Base-by-base conservation (phyloP, 306 rosid species). In the Acmispon strigosus region DNA sequence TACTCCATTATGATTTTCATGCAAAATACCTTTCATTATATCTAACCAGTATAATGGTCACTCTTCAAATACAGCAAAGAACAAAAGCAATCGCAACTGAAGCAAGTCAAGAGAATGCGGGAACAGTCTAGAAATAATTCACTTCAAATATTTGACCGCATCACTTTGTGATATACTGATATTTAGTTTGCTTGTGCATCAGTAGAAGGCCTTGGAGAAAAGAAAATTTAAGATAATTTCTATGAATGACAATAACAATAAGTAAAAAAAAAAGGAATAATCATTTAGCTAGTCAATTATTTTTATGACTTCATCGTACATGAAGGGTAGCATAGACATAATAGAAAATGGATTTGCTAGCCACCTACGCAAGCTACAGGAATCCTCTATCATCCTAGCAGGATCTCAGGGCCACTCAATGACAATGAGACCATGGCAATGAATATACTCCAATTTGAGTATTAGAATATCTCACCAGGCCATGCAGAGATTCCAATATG, bases 401-500 rank as follows among this genome's bases (percentile, higher is more conserved):
- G 27, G 24, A 79, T 73, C 51, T 15, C 59, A 73, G 37, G 8
- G 39, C 54, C 24, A 70, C 76, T 70, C 34, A 9, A 9, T 36
- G 34, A 55, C 7, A 54, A 34, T 29, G 20, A 45, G 22, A 10
- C 16, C 43, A 24, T 43, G 56, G 32, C 41, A 75, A 49, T 17
- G 10, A 5, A 47, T 54, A 50, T 12, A 52, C 52, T 45, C 41
- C 10, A 69, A 19, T 72, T 52, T 36, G 69, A 56, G 44, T 20
- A 67, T 44, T 14, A 58, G 42, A 76, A 80, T 48, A 32, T 76
- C 89, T 84, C 56, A 91, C 95, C 99, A 77, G 97, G 97, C 97
- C 99, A 94, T 2, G 96, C 83, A 70, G 95, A 75, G 29, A 89
- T 87, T 66, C 97, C 99, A 80, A 91, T 78, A 83, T 91, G 97